Evolutionary conservation across 1,284 basidiomycete genomes (phyloP).

Genomic region (Melampsora abietis-canadensis): DNA sequence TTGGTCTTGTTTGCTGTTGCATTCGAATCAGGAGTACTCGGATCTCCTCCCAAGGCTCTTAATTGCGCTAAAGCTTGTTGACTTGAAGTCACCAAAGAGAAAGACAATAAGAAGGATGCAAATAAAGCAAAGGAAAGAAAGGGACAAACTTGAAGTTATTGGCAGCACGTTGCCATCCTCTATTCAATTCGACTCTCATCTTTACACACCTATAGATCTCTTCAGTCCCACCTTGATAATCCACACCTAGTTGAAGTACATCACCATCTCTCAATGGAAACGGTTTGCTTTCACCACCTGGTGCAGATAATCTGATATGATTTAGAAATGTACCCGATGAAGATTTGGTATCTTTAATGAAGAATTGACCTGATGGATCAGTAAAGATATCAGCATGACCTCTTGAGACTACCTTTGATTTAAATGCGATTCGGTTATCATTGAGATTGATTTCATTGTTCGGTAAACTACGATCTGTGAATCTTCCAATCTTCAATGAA

Average conservation of each 20-base stretch:
- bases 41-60: conserved; percentile 5
- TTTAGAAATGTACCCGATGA: conserved; percentile 94
- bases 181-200: conserved; percentile 81
- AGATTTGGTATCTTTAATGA: conserved; percentile 83
- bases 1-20: conserved; percentile 45
- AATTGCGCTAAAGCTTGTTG: conserved; percentile 41
- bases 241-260: conserved; percentile 90
- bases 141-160: conserved; percentile 89
- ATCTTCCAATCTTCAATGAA: conserved; percentile 80
- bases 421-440: conserved; percentile 70
- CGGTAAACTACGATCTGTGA: conserved; percentile 70
- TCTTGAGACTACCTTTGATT: conserved; percentile 89
- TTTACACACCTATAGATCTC: conserved; percentile 98
- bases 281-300: conserved; percentile 74
- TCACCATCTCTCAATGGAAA: conserved; percentile 88
- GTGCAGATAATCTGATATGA: conserved; percentile 80
- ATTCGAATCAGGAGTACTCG: not conserved
- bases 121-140: not conserved
- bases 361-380: conserved; percentile 63
- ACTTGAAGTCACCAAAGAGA: conserved; percentile 2
- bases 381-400: conserved; percentile 94
- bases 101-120: conserved; percentile 10
- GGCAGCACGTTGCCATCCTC: conserved; percentile 75
- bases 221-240: conserved; percentile 95
- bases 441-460: conserved; percentile 65